Evolutionary conservation across 1,284 basidiomycete species (phyloP).

Genomic region (Schizophyllum amplum): DNA sequence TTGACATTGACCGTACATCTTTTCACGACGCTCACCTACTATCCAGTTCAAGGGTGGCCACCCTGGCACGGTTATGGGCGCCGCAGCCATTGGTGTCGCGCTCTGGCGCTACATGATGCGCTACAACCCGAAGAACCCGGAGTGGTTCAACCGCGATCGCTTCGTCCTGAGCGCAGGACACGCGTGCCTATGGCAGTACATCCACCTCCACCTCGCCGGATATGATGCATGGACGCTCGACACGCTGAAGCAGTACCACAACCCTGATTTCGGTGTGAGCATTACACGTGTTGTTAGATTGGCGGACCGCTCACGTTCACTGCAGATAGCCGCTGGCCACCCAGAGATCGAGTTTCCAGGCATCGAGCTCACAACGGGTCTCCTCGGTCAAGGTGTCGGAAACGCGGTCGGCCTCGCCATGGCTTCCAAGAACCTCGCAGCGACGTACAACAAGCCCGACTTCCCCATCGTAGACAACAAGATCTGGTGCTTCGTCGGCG

Average conservation of each 20-base stretch:
- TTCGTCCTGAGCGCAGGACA: constrained; percentile 53
- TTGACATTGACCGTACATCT: background rate
- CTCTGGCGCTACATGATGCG: constrained; percentile 9
- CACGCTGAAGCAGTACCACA: constrained; percentile 48
- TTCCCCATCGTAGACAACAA: constrained; percentile 63
- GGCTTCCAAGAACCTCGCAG: constrained; percentile 63
- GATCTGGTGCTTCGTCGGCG: constrained; percentile 67
- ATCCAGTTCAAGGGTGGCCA: constrained; percentile 7
- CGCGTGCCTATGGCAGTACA: constrained; percentile 50
- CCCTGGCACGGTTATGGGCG: constrained; percentile 8
- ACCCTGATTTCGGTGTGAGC: constrained; percentile 45
- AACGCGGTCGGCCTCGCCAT: constrained; percentile 72
- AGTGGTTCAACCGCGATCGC: constrained; percentile 37
- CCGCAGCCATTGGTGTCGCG: constrained; percentile 10
- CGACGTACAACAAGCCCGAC: constrained; percentile 63
- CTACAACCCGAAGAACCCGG: constrained; percentile 12
- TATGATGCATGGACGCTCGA: constrained; percentile 48
- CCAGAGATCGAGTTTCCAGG: background rate
- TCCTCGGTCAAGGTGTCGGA: constrained; percentile 69
- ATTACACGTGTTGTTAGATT: background rate
- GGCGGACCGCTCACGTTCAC: background rate
- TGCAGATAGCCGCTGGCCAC: constrained; percentile 6
- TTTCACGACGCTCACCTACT: background rate
- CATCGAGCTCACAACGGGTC: constrained; percentile 49
- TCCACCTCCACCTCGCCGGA: constrained; percentile 49